phyloP scores from a whole-genome alignment of 768 basidiomycete genomes.

The Arthromyces matolae region DNA sequence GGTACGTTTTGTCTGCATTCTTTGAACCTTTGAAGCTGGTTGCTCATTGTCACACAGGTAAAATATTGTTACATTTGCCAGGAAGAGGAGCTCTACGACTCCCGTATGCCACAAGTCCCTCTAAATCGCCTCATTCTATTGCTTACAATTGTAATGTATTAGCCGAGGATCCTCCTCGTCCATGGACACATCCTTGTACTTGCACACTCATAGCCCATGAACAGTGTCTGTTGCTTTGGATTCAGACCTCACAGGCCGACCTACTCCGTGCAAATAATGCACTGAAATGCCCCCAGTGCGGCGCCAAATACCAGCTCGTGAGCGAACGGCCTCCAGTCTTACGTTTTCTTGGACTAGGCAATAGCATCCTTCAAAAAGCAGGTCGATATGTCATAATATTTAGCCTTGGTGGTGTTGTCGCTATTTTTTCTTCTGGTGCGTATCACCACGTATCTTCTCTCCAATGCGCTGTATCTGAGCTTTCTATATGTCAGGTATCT shows the following conservation, averaged over 20 bases:
- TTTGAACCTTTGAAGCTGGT: too few species aligned
- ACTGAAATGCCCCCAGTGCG: constrained; percentile 79
- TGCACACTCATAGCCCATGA: constrained; percentile 83
- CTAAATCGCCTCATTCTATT: neutral
- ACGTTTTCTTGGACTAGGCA: constrained; percentile 45
- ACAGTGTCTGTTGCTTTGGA: constrained; percentile 76
- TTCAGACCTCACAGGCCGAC: constrained; percentile 62
- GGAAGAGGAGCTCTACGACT: constrained; percentile 60
- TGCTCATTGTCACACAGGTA: constrained; percentile 33
- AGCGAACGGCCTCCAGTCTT: constrained; percentile 58
- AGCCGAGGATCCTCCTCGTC: constrained; percentile 44
- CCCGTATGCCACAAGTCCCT: constrained; percentile 29
- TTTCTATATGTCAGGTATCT: constrained; percentile 34
- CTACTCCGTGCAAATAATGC: constrained; percentile 55
- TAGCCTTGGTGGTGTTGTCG: constrained; percentile 45
- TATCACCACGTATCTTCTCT: constrained; percentile 8
- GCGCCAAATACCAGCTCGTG: constrained; percentile 59
- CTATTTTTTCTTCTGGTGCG: constrained; percentile 62
- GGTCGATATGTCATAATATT: constrained; percentile 53
- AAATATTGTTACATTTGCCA: constrained; percentile 81
- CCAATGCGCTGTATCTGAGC: neutral
- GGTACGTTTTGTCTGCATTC: constrained; percentile 15
- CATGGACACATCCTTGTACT: constrained; percentile 78
- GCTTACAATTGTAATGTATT: constrained; percentile 29
- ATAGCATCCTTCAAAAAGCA: constrained; percentile 43